Base-by-base conservation (phyloP, 202 grass and related monocot species). In the Dendrocalamus latiflorus region DNA sequence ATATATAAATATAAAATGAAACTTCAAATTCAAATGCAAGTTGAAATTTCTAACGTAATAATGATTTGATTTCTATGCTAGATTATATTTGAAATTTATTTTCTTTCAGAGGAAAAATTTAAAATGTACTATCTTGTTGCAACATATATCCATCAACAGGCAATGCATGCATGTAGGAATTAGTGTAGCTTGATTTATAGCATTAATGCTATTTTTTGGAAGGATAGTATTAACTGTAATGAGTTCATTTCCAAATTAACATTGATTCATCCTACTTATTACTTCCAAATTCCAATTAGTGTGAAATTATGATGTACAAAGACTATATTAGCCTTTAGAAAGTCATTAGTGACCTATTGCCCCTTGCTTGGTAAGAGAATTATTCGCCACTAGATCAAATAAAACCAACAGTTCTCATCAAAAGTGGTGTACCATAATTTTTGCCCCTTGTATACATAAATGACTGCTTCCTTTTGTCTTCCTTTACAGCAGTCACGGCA, bases 401-500 rank as follows among this genome's bases (percentile, higher is more conserved):
- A 60, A 60, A 25, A 28, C 24, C 12, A 6, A 14, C 0, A 0
- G 12, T 5, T 13, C 12, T 60, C 11, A 26, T 60, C 0, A 4
- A 60, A 60, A 28, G 12, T 28, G 24, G 24, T 60, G 12, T 28
- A 28, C 24, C 12, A 14, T 28, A 14, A 14, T 12, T 44, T 44
- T 12, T 44, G 3, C 3, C 54, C 54, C 47, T 83, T 50, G 30
- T 33, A 65, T 79, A 65, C 54, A 70, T 67, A 65, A 49, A 65
- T 81, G 72, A 50, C 26, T 70, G 22, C 7, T 77, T 86, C 79
- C 8, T 82, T 87, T 50, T 77, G 5, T 42, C 21, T 44, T 87
- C 55, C 4, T 78, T 28, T 81, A 25, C 55, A 87, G 80, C 45
- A 58, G 50, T 66, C 80, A 82, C 55, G 65, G 37, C 30, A 99